Conservation (phyloP, 371 early-diverging fungal genomes). For the Gilbertella persicaria region DNA sequence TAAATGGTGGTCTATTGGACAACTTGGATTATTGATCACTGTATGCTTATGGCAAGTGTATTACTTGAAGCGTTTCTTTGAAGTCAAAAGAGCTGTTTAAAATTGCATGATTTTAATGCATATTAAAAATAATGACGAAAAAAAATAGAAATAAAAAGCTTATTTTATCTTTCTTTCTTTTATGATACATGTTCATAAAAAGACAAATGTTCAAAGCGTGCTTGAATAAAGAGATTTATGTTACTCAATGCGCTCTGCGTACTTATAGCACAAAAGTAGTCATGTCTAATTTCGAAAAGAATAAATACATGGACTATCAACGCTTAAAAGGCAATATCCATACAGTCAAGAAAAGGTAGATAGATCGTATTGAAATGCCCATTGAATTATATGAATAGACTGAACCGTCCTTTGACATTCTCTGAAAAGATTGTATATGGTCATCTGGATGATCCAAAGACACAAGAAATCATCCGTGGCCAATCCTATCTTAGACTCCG, state of each 20-base stretch:
- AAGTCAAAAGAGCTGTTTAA: slow-evolving; percentile 74
- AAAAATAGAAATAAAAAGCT: too few species aligned
- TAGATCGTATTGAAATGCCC: slow-evolving; percentile 1
- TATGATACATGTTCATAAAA: too few species aligned
- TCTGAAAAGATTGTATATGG: slow-evolving; percentile 96
- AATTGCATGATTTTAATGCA: too few species aligned
- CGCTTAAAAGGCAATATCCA: slow-evolving; percentile 91
- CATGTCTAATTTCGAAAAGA: slow-evolving; percentile 87
- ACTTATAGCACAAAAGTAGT: too few species aligned
- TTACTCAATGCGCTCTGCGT: too few species aligned
- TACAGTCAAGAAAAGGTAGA: slow-evolving; percentile 70
- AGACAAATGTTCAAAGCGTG: too few species aligned
- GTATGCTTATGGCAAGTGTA: slow-evolving; percentile 74
- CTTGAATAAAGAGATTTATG: too few species aligned
- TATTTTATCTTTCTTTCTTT: too few species aligned
- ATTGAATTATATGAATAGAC: slow-evolving; percentile 39
- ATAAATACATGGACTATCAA: slow-evolving; percentile 94
- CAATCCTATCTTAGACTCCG: slow-evolving; percentile 86
- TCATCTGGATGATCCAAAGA: slow-evolving; percentile 89
- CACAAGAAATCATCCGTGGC: slow-evolving; percentile 77
- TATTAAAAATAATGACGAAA: too few species aligned
- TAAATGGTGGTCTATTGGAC: slow-evolving; percentile 77
- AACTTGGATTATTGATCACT: slow-evolving; percentile 59
- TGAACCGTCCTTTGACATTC: slow-evolving; percentile 82
- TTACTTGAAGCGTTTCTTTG: slow-evolving; percentile 77